Evolutionary conservation across 129 eudicot genomes (phyloP), one percentile per base, ranked within the genome.

Genomic region (Flaveria linearis): DNA sequence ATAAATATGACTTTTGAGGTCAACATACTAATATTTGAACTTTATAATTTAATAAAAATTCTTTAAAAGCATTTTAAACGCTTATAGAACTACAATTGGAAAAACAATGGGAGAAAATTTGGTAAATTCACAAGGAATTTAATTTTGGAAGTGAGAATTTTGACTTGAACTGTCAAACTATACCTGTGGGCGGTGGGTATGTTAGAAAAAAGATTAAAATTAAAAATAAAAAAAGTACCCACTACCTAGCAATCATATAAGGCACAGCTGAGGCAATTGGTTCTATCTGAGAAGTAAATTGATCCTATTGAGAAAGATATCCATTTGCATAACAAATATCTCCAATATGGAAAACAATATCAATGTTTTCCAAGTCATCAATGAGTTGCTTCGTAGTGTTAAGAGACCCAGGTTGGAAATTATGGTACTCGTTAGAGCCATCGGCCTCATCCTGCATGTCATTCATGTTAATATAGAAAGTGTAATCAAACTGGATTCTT

Each of bases 271-370:
- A 86, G 51, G 94, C 87, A 56, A 91, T 83, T 47, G 95, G 90
- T 83, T 88, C 92, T 16, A 88, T 75, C 69, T 88, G 94, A 23
- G 91, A 78, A 23, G 97, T 91, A 43, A 91, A 91, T 30, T 91
- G 97, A 63, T 91, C 97, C 97, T 95, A 91, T 66, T 91, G 94
- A 20, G 94, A 91, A 42, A 91, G 82, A 75, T 88, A 90, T 9
- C 96, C 96, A 42, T 81, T 88, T 36, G 93, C 97, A 83, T 91
- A 88, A 58, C 84, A 78, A n/a, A 91, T 77, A 82, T 91, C 97
- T 58, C 97, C 97, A 75, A 86, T 91, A 77, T 88, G 97, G 72
- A 91, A 86, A 39, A 91, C 90, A 20, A 88, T 81, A 79, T 91
- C 94, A 9, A 77, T 78, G 80, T 91, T 84, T 62, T 86, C 82